Percentiles rank a stretch among this genome's conserved stretches.
Conservation (phyloP, 108 stramenopile species). For the Nitzschia palea region DNA sequence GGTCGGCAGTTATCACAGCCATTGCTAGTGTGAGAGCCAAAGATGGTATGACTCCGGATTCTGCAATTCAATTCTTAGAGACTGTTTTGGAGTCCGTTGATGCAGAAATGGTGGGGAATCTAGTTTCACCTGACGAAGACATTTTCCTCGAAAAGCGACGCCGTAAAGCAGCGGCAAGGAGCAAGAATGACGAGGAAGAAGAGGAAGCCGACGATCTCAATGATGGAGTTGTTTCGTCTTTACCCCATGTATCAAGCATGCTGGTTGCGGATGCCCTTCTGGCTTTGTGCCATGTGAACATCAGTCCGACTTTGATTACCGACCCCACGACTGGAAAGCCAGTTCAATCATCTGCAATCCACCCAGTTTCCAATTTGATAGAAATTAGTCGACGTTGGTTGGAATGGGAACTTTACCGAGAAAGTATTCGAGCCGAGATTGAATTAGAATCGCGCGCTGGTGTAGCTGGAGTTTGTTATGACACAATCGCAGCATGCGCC, state of each 20-base stretch:
- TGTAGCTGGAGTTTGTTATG: conserved; percentile 56
- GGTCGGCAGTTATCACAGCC: conserved; percentile 75
- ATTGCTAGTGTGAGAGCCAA: conserved; percentile 80
- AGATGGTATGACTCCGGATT: conserved; percentile 77
- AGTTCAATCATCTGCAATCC: conserved; percentile 53
- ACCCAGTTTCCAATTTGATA: conserved; percentile 75
- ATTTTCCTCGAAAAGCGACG: conserved; percentile 33
- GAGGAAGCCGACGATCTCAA: conserved; percentile 33
- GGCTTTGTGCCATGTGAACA: conserved; percentile 75
- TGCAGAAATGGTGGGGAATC: conserved; percentile 58
- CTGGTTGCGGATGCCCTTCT: conserved; percentile 78
- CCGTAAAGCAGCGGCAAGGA: background rate
- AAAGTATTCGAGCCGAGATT: conserved; percentile 47
- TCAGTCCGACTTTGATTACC: conserved; percentile 60
- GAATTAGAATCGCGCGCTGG: conserved; percentile 46
- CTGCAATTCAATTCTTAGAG: conserved; percentile 66
- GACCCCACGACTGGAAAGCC: conserved; percentile 70
- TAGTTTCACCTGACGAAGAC: conserved; percentile 72
- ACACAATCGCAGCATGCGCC: conserved; percentile 67
- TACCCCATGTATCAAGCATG: conserved; percentile 68
- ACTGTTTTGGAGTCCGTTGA: conserved; percentile 72
- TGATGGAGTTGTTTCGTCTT: conserved; percentile 43
- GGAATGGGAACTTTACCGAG: conserved; percentile 84
- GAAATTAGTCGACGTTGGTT: conserved; percentile 66
- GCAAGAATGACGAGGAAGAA: conserved; percentile 18